A percentile compares a stretch with the other conserved stretches of the same genome.
Evolutionary conservation across 2,329 filamentous ascomycete species (phyloP).

Genomic region (Colletotrichum sp.): DNA sequence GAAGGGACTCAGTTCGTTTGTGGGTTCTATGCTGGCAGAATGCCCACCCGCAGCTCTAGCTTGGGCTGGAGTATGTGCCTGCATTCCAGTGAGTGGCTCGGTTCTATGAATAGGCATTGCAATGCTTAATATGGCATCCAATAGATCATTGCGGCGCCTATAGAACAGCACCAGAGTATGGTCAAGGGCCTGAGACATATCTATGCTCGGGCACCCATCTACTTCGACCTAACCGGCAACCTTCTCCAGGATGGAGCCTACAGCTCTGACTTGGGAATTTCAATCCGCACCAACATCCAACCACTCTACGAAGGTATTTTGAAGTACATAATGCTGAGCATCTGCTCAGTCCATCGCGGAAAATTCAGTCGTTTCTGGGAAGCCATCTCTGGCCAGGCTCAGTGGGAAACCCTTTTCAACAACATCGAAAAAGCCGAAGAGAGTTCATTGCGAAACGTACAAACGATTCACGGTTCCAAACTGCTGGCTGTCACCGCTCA

Average conservation of each 20-base stretch:
- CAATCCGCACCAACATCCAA: neutral
- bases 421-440: neutral
- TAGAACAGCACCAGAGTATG: neutral
- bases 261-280: neutral
- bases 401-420: neutral
- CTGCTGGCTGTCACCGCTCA: neutral
- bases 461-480: neutral
- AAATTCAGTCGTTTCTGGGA: neutral
- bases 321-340: neutral
- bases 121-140: rapidly evolving
- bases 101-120: rapidly evolving
- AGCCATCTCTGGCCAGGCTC: neutral
- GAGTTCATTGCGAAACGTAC: neutral
- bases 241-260: neutral
- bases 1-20: neutral
- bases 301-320: neutral
- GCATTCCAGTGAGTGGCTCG: neutral
- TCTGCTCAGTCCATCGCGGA: neutral
- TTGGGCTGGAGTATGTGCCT: neutral
- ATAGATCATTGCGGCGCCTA: neutral
- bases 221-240: neutral
- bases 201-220: neutral
- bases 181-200: neutral
- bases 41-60: neutral
- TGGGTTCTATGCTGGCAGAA: neutral